These are phyloP conservation scores for Cladosporium phlei DNA, from an alignment of 2,329 filamentous ascomycete genomes.

Conservation along the genomic window DNA sequence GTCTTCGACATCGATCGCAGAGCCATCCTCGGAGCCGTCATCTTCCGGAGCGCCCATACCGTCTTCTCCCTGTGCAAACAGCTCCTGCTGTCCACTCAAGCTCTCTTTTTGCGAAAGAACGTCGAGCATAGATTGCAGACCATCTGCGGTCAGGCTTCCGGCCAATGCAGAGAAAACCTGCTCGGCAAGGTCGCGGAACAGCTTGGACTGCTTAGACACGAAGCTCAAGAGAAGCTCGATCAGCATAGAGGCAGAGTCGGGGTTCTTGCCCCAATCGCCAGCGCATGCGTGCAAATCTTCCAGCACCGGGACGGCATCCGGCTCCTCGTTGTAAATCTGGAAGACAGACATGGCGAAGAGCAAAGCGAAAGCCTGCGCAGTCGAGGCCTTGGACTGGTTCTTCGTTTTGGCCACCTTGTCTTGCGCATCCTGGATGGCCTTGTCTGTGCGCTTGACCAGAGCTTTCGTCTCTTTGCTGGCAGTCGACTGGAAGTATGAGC, in stretches of 20 bases:
- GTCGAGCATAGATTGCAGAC: conserved; percentile 62
- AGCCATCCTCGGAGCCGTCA: conserved; percentile 34
- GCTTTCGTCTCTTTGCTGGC: conserved; percentile 17
- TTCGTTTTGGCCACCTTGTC: conserved; percentile 15
- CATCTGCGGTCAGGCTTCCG: conserved; percentile 65
- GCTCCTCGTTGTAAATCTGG: conserved; percentile 84
- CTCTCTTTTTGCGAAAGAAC: conserved; percentile 77
- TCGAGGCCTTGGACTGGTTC: conserved; percentile 5
- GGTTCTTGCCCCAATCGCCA: conserved; percentile 51
- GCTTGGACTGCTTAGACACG: conserved; percentile 74
- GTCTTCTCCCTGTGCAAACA: conserved; percentile 62
- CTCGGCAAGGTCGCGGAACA: conserved; percentile 81
- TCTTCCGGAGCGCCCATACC: conserved; percentile 14
- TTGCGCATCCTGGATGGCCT: conserved; percentile 19
- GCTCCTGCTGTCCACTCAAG: conserved; percentile 73
- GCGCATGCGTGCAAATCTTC: conserved; percentile 76
- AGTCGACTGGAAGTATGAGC: conserved; percentile 7
- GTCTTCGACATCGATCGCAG: conserved; percentile 33
- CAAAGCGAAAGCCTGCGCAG: conserved; percentile 63
- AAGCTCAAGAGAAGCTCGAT: conserved; percentile 90
- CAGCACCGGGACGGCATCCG: conserved; percentile 76
- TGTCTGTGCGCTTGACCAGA: conserved; percentile 20
- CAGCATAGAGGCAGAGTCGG: conserved; percentile 58
- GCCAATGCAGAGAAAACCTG: conserved; percentile 85
- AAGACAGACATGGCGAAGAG: conserved; percentile 80